Evolutionary conservation across 768 basidiomycete species (phyloP).

Genomic region (Sporobolomyces pararoseus): DNA sequence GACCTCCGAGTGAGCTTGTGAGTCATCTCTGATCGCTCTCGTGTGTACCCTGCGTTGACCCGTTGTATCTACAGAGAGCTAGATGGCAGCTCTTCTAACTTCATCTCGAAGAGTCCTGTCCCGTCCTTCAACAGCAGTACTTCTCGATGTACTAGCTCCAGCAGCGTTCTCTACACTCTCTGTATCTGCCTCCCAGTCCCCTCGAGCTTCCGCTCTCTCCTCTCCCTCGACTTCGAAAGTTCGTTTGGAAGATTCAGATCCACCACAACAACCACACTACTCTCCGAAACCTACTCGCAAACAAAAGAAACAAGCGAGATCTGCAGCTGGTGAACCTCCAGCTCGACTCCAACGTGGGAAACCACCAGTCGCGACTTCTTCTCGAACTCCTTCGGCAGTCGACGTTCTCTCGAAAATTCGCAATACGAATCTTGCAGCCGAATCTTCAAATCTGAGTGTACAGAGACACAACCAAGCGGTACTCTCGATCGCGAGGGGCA

Average conservation of each 20-base stretch:
- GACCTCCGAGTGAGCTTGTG: too few species aligned
- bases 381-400: slow-evolving; percentile 16
- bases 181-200: not conserved
- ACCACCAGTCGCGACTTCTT: not conserved
- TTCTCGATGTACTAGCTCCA: slow-evolving; percentile 23
- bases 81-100: slow-evolving; percentile 1
- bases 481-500: slow-evolving; percentile 5
- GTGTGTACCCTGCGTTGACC: not conserved
- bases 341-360: slow-evolving; percentile 1
- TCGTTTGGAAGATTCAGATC: not conserved
- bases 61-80: not conserved
- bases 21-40: too few species aligned
- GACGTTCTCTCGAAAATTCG: slow-evolving; percentile 32
- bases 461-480: slow-evolving; percentile 20
- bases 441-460: not conserved
- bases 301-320: not conserved
- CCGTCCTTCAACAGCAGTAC: not conserved
- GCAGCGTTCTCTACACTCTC: slow-evolving; percentile 2
- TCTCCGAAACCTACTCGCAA: slow-evolving; percentile 6
- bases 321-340: not conserved
- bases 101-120: slow-evolving; percentile 8
- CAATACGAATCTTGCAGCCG: not conserved
- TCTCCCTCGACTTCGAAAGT: slow-evolving; percentile 12
- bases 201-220: not conserved
- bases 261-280: too few species aligned